Base-by-base conservation (phyloP, 352 stramenopile species). In the Globisporangium heterothallicum region DNA sequence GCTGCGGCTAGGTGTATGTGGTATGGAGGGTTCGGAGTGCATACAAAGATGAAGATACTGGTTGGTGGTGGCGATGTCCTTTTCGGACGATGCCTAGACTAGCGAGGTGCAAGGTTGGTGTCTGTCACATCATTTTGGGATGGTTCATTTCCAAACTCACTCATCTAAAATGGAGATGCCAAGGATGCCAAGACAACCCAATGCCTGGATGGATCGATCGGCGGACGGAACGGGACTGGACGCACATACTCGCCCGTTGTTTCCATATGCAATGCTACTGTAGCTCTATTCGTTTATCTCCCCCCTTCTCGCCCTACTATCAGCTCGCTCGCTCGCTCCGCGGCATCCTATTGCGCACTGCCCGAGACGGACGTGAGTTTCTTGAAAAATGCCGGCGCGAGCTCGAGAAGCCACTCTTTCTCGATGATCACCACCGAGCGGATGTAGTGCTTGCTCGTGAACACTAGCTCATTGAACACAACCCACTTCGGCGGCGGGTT, bases 401-500 rank as follows among this genome's bases (percentile, higher is more conserved):
- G 49, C 53, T 95, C 84, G 13, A 93, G 41, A 8, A 96, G 73
- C 87, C 87, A 96, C 29, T 93, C 78, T 48, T 94, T 90, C 50
- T 96, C 84, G 49, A 96, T 92, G 21, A 92, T 68, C 24, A 94
- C 59, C 8, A 95, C 81, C 4, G 79, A 87, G 8, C 86, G 82
- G 56, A 95, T 91, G 67, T 95, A 96, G 60, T 96, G 84, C 53
- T 94, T 94, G 62, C 82, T 94, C 22, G 87, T 96, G 58, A 92
- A 92, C 52, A 96, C 84, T 35, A 96, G 68, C 59, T 96, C 87
- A 55, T 95, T 93, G 67, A 91, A 94, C 14, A 95, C 70, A 42
- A 95, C 73, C 66, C 71, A 94, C 53, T 94, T 87, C 1, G 82
- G 83, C 32, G 83, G 73, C 16, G 86, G 84, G 51, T 95, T 94